Conservation (phyloP, 2,329 filamentous ascomycete genomes). For the Aspergillus felis region DNA sequence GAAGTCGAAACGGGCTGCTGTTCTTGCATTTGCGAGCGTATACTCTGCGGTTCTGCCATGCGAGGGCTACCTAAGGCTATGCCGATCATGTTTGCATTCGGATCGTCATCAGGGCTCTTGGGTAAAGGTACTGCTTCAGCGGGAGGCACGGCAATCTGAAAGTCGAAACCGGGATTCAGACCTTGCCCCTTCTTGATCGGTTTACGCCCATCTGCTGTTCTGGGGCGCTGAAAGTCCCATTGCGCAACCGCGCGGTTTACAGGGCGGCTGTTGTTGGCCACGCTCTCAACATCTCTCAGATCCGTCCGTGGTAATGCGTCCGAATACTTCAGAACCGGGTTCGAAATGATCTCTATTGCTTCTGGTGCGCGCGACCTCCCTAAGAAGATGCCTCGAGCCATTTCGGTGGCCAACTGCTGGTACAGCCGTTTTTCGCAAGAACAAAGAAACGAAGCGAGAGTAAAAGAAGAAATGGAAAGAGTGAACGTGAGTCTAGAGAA, state of each 20-base stretch:
- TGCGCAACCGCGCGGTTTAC: slow-evolving; percentile 8
- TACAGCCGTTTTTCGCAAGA: background rate
- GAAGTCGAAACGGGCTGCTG: slow-evolving; percentile 11
- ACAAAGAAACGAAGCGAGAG: slow-evolving; percentile 7
- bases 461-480: slow-evolving; percentile 2
- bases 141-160: slow-evolving; percentile 25
- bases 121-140: slow-evolving; percentile 19
- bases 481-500: slow-evolving; percentile 4
- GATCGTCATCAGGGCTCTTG: slow-evolving; percentile 11
- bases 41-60: slow-evolving; percentile 19
- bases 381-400: slow-evolving; percentile 28
- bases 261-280: slow-evolving; percentile 8
- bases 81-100: slow-evolving; percentile 56
- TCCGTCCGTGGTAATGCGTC: slow-evolving; percentile 32
- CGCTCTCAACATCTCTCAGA: slow-evolving; percentile 15
- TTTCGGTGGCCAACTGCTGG: slow-evolving; percentile 8
- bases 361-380: slow-evolving; percentile 27
- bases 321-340: slow-evolving; percentile 29
- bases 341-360: slow-evolving; percentile 25
- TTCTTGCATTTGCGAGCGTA: slow-evolving; percentile 13
- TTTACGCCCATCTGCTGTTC: slow-evolving; percentile 14
- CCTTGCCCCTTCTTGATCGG: slow-evolving; percentile 13
- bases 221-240: slow-evolving; percentile 20
- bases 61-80: slow-evolving; percentile 70
- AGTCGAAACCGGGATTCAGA: slow-evolving; percentile 25